phyloP scores from a whole-genome alignment of 257 asterid species.

The Solanum etuberosum region DNA sequence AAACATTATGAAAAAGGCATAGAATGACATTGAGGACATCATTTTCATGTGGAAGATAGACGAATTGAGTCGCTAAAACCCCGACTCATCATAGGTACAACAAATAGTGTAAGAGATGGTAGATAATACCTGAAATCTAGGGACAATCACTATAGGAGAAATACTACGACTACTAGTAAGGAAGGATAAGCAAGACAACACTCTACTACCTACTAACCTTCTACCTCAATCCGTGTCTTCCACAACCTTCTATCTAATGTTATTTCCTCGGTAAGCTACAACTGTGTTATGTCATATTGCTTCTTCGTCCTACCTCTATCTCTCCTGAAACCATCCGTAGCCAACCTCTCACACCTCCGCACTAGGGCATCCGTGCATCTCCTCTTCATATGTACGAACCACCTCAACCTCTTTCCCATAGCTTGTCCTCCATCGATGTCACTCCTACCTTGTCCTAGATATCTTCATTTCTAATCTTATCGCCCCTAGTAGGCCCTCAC shows the following conservation, averaged over 20 bases:
- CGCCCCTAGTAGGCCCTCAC: background rate
- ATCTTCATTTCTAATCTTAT: background rate
- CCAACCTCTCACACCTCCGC: background rate
- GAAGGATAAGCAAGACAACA: background rate
- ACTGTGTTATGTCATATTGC: background rate
- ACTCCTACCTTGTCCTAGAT: background rate
- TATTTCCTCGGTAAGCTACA: background rate
- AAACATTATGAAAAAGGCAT: background rate
- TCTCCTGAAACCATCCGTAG: background rate
- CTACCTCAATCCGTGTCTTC: background rate
- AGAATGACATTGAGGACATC: background rate
- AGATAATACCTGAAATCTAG: background rate
- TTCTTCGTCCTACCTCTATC: background rate
- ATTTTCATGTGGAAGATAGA: background rate
- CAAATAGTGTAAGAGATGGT: background rate
- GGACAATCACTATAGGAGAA: background rate
- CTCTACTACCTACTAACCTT: background rate
- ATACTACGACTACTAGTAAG: background rate
- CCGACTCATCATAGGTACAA: background rate
- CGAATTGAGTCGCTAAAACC: background rate
- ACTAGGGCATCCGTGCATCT: background rate
- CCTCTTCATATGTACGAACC: background rate
- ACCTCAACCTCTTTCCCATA: background rate
- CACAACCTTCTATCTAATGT: background rate
- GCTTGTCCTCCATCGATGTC: background rate